Evolutionary conservation across 1,284 basidiomycete genomes (phyloP), one percentile per base, ranked within the genome.

Genomic region (Wallemia hederae): DNA sequence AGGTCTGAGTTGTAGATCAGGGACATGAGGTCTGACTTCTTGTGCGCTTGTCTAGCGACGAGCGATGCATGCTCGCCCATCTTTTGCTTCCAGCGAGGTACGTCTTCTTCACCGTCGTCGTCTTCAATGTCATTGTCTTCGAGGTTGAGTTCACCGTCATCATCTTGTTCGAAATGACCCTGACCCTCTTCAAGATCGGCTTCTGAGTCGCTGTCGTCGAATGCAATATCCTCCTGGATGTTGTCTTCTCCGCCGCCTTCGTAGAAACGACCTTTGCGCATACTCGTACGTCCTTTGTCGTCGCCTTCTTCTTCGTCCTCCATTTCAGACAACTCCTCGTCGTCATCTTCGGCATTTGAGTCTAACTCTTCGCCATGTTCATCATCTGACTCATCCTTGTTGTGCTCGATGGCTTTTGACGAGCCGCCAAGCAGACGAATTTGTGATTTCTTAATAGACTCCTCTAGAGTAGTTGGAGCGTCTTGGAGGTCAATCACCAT

Each of bases 401-500:
- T 64, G 63, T 17, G 73, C 17, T 26, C 11, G 17, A 28, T 69
- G 2, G 70, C 71, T 24, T 84, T 74, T 2, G 79, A 81, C 0
- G 87, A 92, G 1, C 83, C 80, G 22, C 80, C 85, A 55, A 99
- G 81, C 2, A 98, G 76, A n/a, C 79, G 77, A 63, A 98, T 89
- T 63, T 86, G 78, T 65, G 85, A 86, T 61, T 78, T 77, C 15
- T 81, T 77, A 15, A 96, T 83, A 1, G 77, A 78, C 63, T 91
- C 87, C 63, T 83, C 90, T 15, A 99, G 79, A 0, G 90, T 97
- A 7, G 75, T 71, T 33, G 75, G 73, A 17, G 83, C 85, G 63
- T 91, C 92, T 70, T 99, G 94, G 15, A 99, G 75, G 67, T 88
- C 83, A 76, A 96, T 85, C 15, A 98, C 90, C 92, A 99, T 97